Evolutionary conservation across 768 basidiomycete species (phyloP).

Genomic region (Amylocystis lapponica): DNA sequence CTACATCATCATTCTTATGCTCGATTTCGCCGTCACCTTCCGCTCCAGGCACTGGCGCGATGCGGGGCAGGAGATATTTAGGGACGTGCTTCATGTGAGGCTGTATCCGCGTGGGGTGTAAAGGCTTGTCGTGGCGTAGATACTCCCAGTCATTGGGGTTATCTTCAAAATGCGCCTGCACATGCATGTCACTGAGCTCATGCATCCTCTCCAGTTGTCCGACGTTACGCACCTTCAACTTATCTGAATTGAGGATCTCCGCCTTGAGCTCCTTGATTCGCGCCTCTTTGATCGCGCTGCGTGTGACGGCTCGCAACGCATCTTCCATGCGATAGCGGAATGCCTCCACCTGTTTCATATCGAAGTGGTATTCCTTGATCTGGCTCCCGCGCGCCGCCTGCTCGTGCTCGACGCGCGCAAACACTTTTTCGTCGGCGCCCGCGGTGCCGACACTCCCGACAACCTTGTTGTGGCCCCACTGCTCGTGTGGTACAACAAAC

Average conservation of each 20-base stretch:
- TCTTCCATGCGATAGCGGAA: constrained; percentile 99
- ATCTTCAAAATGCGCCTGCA: constrained; percentile 94
- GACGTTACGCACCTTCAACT: constrained; percentile 72
- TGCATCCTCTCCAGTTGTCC: neutral
- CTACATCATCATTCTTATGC: constrained; percentile 24
- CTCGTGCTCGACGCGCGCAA: constrained; percentile 70
- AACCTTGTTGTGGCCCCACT: constrained; percentile 71
- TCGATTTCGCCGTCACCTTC: constrained; percentile 24
- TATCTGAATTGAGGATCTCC: constrained; percentile 93
- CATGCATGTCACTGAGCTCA: constrained; percentile 2
- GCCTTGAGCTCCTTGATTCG: constrained; percentile 88
- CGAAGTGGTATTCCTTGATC: constrained; percentile 88
- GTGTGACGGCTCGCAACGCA: constrained; percentile 83
- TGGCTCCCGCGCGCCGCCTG: constrained; percentile 53
- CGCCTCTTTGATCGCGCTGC: constrained; percentile 83
- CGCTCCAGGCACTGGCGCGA: constrained; percentile 50
- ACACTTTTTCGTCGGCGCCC: constrained; percentile 69
- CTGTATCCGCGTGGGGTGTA: constrained; percentile 86
- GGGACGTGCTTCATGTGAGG: constrained; percentile 96
- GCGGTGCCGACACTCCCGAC: constrained; percentile 67
- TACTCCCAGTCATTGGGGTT: constrained; percentile 92
- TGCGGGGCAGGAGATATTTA: constrained; percentile 82
- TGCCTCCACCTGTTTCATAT: constrained; percentile 93
- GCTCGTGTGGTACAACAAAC: constrained; percentile 66
- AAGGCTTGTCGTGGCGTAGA: constrained; percentile 88